Evolutionary conservation across 345 rosid genomes (phyloP).

Genomic region (Hibiscus mutabilis): DNA sequence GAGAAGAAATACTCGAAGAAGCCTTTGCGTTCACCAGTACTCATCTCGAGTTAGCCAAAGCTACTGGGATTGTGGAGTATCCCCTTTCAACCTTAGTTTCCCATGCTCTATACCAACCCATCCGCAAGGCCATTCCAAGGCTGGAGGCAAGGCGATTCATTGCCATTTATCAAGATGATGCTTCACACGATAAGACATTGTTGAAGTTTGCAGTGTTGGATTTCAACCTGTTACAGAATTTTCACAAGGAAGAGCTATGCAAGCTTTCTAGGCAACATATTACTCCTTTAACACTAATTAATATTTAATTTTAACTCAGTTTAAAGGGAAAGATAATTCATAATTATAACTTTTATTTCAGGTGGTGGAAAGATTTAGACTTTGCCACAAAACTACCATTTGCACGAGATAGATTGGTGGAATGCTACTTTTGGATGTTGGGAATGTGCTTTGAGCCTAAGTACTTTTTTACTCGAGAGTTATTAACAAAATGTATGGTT

Average conservation of each 20-base stretch:
- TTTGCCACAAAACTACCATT: constrained; percentile 17
- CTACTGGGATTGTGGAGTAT: neutral
- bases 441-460: constrained; percentile 13
- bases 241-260: constrained; percentile 21
- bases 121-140: constrained; percentile 13
- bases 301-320: neutral
- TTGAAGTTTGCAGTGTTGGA: constrained; percentile 28
- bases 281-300: neutral
- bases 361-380: constrained; percentile 30
- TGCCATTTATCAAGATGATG: constrained; percentile 11
- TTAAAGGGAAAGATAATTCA: too few species aligned
- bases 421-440: constrained; percentile 21
- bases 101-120: constrained; percentile 16
- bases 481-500: constrained; percentile 4
- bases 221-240: constrained; percentile 24
- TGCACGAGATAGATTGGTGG: constrained; percentile 22
- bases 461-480: constrained; percentile 9
- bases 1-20: constrained; percentile 20
- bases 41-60: neutral
- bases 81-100: constrained; percentile 9
- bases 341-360: neutral
- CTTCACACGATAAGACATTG: constrained; percentile 3
- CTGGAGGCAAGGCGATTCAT: constrained; percentile 17
- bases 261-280: constrained; percentile 10
- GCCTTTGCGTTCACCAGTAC: constrained; percentile 8